Percentiles rank a stretch among this genome's conserved stretches.
These are phyloP conservation scores for Telfairia occidentalis DNA, from an alignment of 331 rosid genomes.

Conservation along the genomic window DNA sequence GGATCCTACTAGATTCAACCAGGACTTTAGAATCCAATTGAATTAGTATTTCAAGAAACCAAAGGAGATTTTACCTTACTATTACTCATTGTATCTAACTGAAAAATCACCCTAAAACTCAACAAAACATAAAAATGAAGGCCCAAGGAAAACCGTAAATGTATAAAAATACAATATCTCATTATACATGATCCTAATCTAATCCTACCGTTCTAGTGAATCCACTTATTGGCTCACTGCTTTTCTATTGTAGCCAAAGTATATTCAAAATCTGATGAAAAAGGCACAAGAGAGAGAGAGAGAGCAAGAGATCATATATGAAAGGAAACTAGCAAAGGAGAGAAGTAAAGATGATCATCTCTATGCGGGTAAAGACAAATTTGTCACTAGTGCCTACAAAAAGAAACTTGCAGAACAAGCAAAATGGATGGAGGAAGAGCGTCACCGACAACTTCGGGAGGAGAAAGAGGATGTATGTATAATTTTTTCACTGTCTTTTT, in stretches of 20 bases:
- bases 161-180: not conserved
- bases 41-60: not conserved
- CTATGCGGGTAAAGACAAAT: conserved; percentile 74
- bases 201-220: not conserved
- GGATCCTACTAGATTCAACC: not conserved
- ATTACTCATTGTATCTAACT: not conserved
- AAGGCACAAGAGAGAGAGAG: conserved; percentile 66
- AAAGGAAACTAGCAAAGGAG: conserved; percentile 79
- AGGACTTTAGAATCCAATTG: not conserved
- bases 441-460: conserved; percentile 54
- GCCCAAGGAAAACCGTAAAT: not conserved
- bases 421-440: conserved; percentile 77
- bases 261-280: conserved; percentile 43
- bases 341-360: conserved; percentile 81
- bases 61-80: not conserved
- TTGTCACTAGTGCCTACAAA: conserved; percentile 71
- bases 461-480: conserved; percentile 75
- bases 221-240: not conserved
- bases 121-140: not conserved
- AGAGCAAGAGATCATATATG: conserved; percentile 63
- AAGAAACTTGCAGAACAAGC: conserved; percentile 72
- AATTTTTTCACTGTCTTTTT: not conserved
- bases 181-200: not conserved
- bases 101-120: not conserved
- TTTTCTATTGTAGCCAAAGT: conserved; percentile 58